Percentiles rank a stretch among this genome's conserved stretches.
These are phyloP conservation scores for Limnanthes douglasii DNA, from an alignment of 345 rosid genomes.

Conservation along the genomic window DNA sequence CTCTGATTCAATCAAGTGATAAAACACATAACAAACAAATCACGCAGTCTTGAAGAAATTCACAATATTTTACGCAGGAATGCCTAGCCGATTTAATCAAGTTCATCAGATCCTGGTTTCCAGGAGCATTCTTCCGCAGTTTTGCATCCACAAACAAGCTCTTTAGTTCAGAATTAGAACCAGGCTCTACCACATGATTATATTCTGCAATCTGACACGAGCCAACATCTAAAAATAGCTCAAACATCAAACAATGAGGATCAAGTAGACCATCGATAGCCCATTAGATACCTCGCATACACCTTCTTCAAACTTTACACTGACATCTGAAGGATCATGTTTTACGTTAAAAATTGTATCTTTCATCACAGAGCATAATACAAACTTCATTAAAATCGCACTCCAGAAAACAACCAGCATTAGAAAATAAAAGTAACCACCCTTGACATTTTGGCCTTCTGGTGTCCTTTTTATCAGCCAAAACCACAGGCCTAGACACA, in stretches of 20 bases:
- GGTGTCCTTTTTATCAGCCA: slow-evolving; percentile 9
- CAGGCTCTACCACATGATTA: slow-evolving; percentile 25
- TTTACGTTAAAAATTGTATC: slow-evolving; percentile 17
- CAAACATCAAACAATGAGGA: slow-evolving; percentile 30
- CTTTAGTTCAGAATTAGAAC: slow-evolving; percentile 22
- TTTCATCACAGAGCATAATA: slow-evolving; percentile 17
- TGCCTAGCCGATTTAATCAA: slow-evolving; percentile 62
- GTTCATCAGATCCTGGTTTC: slow-evolving; percentile 49
- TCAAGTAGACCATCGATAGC: slow-evolving; percentile 43
- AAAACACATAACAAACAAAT: slow-evolving; percentile 88
- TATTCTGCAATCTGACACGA: slow-evolving; percentile 26
- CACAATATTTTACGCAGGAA: slow-evolving; percentile 83
- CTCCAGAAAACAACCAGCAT: slow-evolving; percentile 3
- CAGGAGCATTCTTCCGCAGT: slow-evolving; percentile 23
- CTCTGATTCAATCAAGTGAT: slow-evolving; percentile 98
- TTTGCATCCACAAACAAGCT: slow-evolving; percentile 18
- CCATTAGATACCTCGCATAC: slow-evolving; percentile 21
- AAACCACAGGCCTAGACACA: slow-evolving; percentile 10
- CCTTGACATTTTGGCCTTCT: slow-evolving; percentile 16
- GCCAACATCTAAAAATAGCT: slow-evolving; percentile 26
- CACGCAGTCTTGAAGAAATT: slow-evolving; percentile 94
- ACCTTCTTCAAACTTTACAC: slow-evolving; percentile 29
- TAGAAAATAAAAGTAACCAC: background rate
- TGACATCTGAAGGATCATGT: slow-evolving; percentile 18
- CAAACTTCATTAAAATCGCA: slow-evolving; percentile 4